A percentile compares a stretch with the other conserved stretches of the same genome.
These are phyloP conservation scores for Phyllosticta citribraziliensis DNA, from an alignment of 2,329 filamentous ascomycete species.

Conservation along the genomic window DNA sequence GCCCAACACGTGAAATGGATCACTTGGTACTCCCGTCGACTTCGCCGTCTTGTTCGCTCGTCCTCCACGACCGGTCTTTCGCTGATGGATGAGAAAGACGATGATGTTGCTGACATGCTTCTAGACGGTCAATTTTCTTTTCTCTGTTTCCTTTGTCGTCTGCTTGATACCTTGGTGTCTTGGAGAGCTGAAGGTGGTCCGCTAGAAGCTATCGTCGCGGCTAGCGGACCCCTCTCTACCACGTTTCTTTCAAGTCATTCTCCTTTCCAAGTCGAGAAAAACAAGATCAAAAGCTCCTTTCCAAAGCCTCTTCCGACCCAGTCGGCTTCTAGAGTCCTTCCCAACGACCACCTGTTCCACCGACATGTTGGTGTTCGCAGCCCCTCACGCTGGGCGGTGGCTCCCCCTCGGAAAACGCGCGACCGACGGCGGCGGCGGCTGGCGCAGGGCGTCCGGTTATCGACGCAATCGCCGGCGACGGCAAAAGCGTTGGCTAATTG, in stretches of 20 bases:
- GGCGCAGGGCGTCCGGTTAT: background rate
- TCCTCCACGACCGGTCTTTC: background rate
- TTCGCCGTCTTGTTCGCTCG: background rate
- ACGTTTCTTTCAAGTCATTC: background rate
- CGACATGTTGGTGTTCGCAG: background rate
- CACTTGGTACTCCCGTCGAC: background rate
- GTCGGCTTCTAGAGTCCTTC: background rate
- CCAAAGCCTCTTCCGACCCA: background rate
- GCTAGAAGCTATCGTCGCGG: background rate
- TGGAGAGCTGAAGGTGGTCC: background rate
- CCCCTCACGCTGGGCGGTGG: background rate
- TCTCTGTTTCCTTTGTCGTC: background rate
- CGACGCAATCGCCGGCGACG: background rate
- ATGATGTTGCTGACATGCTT: background rate
- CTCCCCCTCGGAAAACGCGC: background rate
- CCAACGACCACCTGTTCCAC: background rate
- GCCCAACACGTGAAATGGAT: background rate
- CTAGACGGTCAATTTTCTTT: background rate
- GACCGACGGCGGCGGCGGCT: background rate
- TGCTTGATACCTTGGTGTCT: background rate
- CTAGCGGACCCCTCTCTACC: background rate
- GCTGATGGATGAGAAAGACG: background rate
- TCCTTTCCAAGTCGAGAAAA: background rate
- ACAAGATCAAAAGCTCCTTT: background rate
- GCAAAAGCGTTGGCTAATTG: background rate